These are phyloP conservation scores for Quercus tomentella DNA, from an alignment of 331 rosid genomes.

Conservation along the genomic window DNA sequence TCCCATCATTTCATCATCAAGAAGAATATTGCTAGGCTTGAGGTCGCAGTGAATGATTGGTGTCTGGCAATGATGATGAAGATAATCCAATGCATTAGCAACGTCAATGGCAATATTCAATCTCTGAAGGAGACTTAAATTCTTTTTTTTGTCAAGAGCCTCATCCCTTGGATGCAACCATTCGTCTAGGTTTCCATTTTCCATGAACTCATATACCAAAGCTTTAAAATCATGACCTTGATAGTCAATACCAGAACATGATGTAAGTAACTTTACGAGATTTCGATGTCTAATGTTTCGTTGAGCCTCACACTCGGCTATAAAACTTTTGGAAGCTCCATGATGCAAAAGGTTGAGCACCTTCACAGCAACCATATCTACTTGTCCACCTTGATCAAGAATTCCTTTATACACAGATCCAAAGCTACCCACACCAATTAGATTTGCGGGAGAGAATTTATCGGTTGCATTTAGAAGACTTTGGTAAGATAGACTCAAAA, in stretches of 20 bases:
- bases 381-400: constrained; percentile 7
- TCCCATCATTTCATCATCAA: constrained; percentile 43
- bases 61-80: constrained; percentile 38
- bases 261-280: constrained; percentile 50
- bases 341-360: constrained; percentile 38
- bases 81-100: constrained; percentile 49
- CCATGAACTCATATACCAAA: constrained; percentile 40
- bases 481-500: constrained; percentile 22
- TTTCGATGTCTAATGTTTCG: constrained; percentile 41
- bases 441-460: constrained; percentile 27
- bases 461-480: constrained; percentile 25
- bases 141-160: neutral
- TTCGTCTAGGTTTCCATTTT: constrained; percentile 39
- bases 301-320: constrained; percentile 38
- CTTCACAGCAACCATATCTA: constrained; percentile 27
- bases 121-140: constrained; percentile 36
- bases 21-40: constrained; percentile 57
- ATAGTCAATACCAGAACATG: constrained; percentile 39
- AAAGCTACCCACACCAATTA: constrained; percentile 45
- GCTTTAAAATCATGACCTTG: constrained; percentile 55
- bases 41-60: constrained; percentile 56
- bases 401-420: constrained; percentile 52
- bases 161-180: constrained; percentile 44
- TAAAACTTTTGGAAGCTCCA: constrained; percentile 49
- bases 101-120: constrained; percentile 45